A percentile compares a stretch with the other conserved stretches of the same genome.
phyloP scores from a whole-genome alignment of 139 green algal genomes.

The Parachlorella kessleri region DNA sequence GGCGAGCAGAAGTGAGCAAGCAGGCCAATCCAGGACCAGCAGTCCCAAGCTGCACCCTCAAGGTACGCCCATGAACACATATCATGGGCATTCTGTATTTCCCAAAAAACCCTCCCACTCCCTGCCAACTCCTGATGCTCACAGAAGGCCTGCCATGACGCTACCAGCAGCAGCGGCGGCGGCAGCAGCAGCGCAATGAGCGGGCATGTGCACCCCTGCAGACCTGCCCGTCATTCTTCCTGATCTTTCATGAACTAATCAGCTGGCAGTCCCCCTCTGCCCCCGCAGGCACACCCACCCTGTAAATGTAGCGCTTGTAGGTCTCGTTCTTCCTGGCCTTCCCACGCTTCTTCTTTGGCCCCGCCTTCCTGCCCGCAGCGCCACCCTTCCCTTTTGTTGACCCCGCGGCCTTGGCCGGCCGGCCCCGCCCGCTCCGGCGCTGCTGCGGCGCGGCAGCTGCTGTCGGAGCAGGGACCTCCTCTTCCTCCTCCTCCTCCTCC shows the following conservation, averaged over 20 bases:
- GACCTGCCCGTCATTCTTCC: not conserved
- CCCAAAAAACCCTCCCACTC: too few relatives aligned
- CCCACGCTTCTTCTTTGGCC: not conserved
- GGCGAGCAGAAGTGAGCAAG: too few relatives aligned
- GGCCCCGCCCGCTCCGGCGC: not conserved
- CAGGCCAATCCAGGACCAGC: too few relatives aligned
- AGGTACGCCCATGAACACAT: too few relatives aligned
- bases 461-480: not conserved
- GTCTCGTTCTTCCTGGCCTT: slow-evolving; percentile 32
- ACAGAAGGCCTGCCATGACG: too few relatives aligned
- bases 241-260: too few relatives aligned
- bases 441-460: not conserved
- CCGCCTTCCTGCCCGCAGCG: not conserved
- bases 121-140: too few relatives aligned
- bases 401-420: not conserved
- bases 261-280: not conserved
- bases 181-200: too few relatives aligned
- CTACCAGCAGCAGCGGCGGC: too few relatives aligned
- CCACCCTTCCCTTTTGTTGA: not conserved
- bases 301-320: slow-evolving; percentile 52
- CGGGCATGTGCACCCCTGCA: not conserved
- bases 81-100: too few relatives aligned
- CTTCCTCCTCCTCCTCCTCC: not conserved
- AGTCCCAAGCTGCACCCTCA: too few relatives aligned
- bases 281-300: too few relatives aligned